Conservation (phyloP, 805 yeast genomes). For the Metschnikowia lachancei region DNA sequence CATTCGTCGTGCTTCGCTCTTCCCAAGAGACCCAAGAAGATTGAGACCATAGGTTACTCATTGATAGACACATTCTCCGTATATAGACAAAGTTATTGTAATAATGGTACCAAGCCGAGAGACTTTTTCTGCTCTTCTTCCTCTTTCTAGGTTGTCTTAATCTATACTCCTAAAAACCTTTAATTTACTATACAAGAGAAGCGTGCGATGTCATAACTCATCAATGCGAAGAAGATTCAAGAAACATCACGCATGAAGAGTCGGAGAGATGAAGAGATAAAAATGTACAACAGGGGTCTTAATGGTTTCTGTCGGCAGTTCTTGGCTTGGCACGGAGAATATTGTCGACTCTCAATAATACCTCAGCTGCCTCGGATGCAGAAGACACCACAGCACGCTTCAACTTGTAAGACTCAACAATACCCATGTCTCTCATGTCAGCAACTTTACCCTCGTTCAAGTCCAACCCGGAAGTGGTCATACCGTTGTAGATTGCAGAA, state of each 20-base stretch:
- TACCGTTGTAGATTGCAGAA: slow-evolving; percentile 87
- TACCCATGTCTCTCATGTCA: slow-evolving; percentile 91
- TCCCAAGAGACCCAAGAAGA: slow-evolving; percentile 98
- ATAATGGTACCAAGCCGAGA: no score
- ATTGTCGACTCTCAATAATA: slow-evolving; percentile 91
- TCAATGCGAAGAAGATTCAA: neutral
- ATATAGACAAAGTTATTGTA: neutral
- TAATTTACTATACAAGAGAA: slow-evolving; percentile 6
- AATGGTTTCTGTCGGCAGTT: slow-evolving; percentile 80
- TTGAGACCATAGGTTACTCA: slow-evolving; percentile 61
- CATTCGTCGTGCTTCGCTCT: slow-evolving; percentile 95
- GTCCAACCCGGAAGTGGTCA: slow-evolving; percentile 88
- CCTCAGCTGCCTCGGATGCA: slow-evolving; percentile 98
- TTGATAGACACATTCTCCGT: neutral
- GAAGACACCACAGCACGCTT: slow-evolving; percentile 91
- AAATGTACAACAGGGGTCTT: slow-evolving; percentile 4
- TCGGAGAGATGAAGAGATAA: neutral
- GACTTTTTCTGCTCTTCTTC: no score
- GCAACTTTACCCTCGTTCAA: slow-evolving; percentile 79
- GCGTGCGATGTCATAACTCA: neutral
- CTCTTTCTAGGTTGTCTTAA: neutral
- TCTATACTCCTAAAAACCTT: slow-evolving; percentile 7
- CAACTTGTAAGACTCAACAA: slow-evolving; percentile 88
- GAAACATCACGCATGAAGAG: neutral
- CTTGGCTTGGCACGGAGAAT: slow-evolving; percentile 96